A percentile compares a stretch with the other conserved stretches of the same genome.
phyloP scores from a whole-genome alignment of 495 filamentous ascomycete genomes.

The Talaromyces adpressus region DNA sequence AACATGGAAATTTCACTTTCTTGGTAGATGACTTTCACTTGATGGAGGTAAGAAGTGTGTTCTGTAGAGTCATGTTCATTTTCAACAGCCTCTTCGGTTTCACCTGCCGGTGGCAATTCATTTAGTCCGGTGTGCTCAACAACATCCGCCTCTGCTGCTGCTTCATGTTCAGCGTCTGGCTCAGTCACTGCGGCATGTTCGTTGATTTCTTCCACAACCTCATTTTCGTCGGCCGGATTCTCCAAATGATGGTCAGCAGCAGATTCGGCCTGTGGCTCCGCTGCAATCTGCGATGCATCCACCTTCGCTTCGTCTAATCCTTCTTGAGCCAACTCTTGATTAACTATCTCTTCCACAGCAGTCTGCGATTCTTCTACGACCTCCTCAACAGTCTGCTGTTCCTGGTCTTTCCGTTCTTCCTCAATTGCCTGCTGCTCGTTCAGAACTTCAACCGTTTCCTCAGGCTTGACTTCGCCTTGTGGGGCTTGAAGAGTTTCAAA shows the following conservation, averaged over 20 bases:
- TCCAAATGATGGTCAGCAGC: constrained; percentile 13
- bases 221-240: not conserved
- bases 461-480: not conserved
- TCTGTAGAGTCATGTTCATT: constrained; percentile 7
- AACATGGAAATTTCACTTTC: constrained; percentile 65
- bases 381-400: constrained; percentile 1
- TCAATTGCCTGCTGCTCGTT: not conserved
- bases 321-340: not conserved
- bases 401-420: constrained; percentile 4
- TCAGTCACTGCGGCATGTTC: not conserved
- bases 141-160: constrained; percentile 9
- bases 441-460: not conserved
- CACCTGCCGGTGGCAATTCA: not conserved
- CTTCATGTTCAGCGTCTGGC: constrained; percentile 2
- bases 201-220: not conserved
- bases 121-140: constrained; percentile 5
- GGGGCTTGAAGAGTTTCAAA: constrained; percentile 13
- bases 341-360: not conserved
- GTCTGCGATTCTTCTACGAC: not conserved
- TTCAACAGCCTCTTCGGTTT: not conserved
- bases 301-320: not conserved
- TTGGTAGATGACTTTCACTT: constrained; percentile 57
- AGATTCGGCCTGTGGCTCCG: constrained; percentile 1
- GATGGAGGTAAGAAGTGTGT: constrained; percentile 27
- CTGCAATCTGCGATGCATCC: not conserved